These are phyloP conservation scores for Penicillium sp. DNA, from an alignment of 2,329 filamentous ascomycete species.

Conservation along the genomic window DNA sequence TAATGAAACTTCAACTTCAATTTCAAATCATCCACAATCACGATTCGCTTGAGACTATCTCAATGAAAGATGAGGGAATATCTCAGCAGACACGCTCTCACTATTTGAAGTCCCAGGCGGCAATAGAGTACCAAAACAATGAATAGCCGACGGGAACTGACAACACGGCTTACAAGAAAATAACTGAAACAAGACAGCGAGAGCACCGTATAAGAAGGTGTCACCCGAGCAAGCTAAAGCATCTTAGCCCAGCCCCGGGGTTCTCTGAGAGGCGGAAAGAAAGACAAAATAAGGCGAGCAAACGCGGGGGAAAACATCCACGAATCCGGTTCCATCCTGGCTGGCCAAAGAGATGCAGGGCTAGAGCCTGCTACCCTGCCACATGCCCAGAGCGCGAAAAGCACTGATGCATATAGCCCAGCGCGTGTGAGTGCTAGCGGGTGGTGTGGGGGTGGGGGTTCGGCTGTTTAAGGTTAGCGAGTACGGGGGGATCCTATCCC, in stretches of 20 bases:
- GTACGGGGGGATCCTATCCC: background rate
- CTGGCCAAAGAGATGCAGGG: background rate
- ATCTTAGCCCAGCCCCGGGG: conserved; percentile 2
- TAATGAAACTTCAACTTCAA: no score
- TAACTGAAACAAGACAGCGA: no score
- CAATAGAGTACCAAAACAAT: background rate
- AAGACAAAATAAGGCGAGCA: conserved; percentile 12
- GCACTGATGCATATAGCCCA: no score
- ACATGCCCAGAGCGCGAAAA: background rate
- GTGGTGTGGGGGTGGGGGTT: background rate
- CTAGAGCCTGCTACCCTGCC: background rate
- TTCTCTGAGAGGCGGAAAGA: conserved; percentile 1
- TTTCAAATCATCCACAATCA: no score
- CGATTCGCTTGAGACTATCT: no score
- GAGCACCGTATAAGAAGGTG: background rate
- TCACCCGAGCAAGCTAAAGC: background rate
- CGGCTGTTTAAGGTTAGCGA: background rate
- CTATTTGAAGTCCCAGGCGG: conserved; percentile 6
- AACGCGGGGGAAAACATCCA: conserved; percentile 22
- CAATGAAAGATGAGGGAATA: no score
- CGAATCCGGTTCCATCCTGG: conserved; percentile 22
- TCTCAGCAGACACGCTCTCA: background rate
- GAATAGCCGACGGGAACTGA: conserved; percentile 15
- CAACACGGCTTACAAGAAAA: background rate
- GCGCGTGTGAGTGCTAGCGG: background rate